Evolutionary conservation across 2,329 filamentous ascomycete genomes (phyloP).

Genomic region (Ceratocystis papillata): DNA sequence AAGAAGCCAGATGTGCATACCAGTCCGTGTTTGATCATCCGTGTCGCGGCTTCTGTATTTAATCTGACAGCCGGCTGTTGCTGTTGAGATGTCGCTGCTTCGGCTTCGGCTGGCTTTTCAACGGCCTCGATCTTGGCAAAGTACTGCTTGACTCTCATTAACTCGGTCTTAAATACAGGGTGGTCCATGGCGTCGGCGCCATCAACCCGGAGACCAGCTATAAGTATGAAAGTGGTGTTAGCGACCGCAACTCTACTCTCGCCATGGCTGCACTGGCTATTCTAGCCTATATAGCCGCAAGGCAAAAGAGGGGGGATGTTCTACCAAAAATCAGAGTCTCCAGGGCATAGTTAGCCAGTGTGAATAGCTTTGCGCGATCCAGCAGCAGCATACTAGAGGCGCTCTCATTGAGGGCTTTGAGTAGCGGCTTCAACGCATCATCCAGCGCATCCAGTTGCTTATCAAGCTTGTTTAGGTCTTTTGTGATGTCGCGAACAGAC

Average conservation of each 20-base stretch:
- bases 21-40: constrained; percentile 74
- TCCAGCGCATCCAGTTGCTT: constrained; percentile 71
- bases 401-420: constrained; percentile 54
- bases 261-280: background rate
- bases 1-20: constrained; percentile 36
- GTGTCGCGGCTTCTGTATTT: constrained; percentile 65
- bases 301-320: background rate
- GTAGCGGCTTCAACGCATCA: constrained; percentile 60
- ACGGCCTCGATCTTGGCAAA: constrained; percentile 79
- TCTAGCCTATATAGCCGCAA: too few species aligned
- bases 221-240: constrained; percentile 28
- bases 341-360: constrained; percentile 77
- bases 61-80: constrained; percentile 39
- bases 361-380: constrained; percentile 87
- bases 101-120: constrained; percentile 41
- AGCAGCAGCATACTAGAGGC: constrained; percentile 77
- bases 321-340: constrained; percentile 81
- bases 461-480: constrained; percentile 63
- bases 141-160: constrained; percentile 79
- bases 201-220: constrained; percentile 63
- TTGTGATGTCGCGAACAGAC: constrained; percentile 46
- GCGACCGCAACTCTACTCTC: background rate
- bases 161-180: constrained; percentile 64
- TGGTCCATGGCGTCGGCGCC: constrained; percentile 75
- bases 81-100: constrained; percentile 29